Evolutionary conservation across 805 yeast genomes (phyloP), one percentile per base, ranked within the genome.

Genomic region (Lipomyces mesembrius): DNA sequence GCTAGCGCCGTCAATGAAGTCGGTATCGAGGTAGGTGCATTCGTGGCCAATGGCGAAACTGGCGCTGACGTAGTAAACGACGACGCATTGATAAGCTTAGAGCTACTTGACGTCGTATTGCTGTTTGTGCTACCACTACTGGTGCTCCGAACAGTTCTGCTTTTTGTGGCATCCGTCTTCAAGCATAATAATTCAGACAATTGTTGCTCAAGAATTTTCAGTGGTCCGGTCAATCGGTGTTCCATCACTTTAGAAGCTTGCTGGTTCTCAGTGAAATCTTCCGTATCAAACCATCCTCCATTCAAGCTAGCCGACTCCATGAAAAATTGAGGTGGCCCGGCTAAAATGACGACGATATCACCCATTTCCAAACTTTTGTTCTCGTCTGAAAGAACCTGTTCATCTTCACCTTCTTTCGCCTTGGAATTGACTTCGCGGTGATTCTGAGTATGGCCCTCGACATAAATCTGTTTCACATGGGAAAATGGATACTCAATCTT

Each of bases 211-310:
- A 69, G 61, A 8, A 56, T 59, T 14, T 63, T 61, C 7, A 37
- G 35, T 32, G 68, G 62, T 1, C 72, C 72, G 7, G 62, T 61
- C 27, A 69, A n/a, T 20, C 64, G 55, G 56, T 69, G 72, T 57
- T 67, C 71, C 58, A 69, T 25, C 2, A 69, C 63, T 14, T 37
- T 43, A 12, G 66, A 52, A 5, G 70, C 72, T 32, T 69, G 71
- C 37, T 61, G 71, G 35, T 62, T 64, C 37, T 69, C 72, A 5
- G 72, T 69, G 57, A 69, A 69, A 60, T 69, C 72, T 6, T 67
- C 68, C n/a, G 65, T 61, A 37, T 63, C 71, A 22, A 67, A 56
- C 72, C 72, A 69, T 20, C 69, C 72, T 25, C 64, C 68, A 12
- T 27, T 46, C 49, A 49, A 12, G 22, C 37, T 46, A 5, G 67